Base-by-base conservation (phyloP, 306 rosid genomes). In the Inga laurina region DNA sequence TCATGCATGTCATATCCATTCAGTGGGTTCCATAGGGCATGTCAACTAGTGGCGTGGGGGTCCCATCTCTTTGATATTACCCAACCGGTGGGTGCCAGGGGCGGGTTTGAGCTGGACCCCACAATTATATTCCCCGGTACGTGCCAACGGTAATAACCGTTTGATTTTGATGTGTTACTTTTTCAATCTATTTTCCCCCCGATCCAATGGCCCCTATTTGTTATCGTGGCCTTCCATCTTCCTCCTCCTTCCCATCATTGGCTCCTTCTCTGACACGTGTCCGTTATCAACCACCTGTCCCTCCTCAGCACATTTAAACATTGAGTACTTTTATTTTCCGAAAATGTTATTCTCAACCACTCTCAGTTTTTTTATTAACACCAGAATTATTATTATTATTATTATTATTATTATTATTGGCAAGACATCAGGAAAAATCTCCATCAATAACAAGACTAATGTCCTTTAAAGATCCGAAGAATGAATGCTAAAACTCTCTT, bases 11-110 rank as follows among this genome's bases (percentile, higher is more conserved):
- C 56, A 54, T 34, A 73, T 79, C 79, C 67, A n/a, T 37, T 34
- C 44, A 11, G 56, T 54, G 85, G 82, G 88, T 72, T 72, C 89
- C 91, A 81, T 84, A 5, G 9, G 1, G 5, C 24, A 78, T 83
- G 85, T 77, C 85, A 83, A 56, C 61, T 72, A 80, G 82, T 74
- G 19, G 43, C 4, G 41, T 4, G 19, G 22, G 75, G 5, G 35
- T 75, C 8, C 85, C 45, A 66, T 10, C 51, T 21, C 7, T 14
- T 35, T 59, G 61, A 10, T 34, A 21, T 72, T 70, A 54, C 73
- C 24, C 46, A 65, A 65, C 70, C 8, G 8, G 71, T 65, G 14
- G 71, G n/a, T 3, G 71, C n/a, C 11, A 5, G 37, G 49, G 51
- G 46, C 12, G 83, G 85, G 81, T 61, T n/a, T 52, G 45, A 13